Evolutionary conservation across 768 basidiomycete species (phyloP), one percentile per base, ranked within the genome.

Genomic region (Xanthoconium stramineum): DNA sequence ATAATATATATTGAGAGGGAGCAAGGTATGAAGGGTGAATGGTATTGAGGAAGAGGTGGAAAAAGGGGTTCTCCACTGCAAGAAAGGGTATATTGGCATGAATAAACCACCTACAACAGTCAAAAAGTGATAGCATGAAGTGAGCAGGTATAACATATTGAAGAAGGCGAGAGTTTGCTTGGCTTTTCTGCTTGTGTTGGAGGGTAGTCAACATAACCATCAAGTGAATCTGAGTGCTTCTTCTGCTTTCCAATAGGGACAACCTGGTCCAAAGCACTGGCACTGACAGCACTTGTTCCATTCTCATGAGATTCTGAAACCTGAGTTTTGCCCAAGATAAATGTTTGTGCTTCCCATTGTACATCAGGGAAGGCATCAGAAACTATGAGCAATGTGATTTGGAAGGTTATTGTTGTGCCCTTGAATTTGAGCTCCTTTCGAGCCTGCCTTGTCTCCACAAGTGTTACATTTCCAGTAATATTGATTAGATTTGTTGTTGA

Each of bases 31-130:
- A 64, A 24, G 69, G 72, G 1, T 58, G 56, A 5, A 73, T 42
- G 3, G 47, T 58, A 35, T 67, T 36, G 0, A 69, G 38, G 43
- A 69, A 73, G 28, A 57, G 20, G 0, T 45, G 28, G 10, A 72
- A 63, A 38, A 44, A 73, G 0, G 37, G 46, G 39, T 71, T 47
- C 17, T 69, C 57, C 0, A 48, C 52, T 19, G 52, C 60, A 5
- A 29, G 36, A 45, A 71, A 71, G 1, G 69, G 39, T 3, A 69
- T 43, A 47, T 70, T 69, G 4, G 47, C 60, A 52, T 72, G 68
- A 37, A 69, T 50, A 33, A 70, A 48, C 12, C 7, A 54, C 33
- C 57, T 61, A 29, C 32, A 36, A 39, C 5, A 30, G 15, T 30
- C n/a, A n/a, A n/a, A n/a, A n/a, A n/a, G 43, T 36, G 19, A 65